Evolutionary conservation across 495 filamentous ascomycete species (phyloP), one percentile per base, ranked within the genome.

Genomic region (Bombardia bombarda): DNA sequence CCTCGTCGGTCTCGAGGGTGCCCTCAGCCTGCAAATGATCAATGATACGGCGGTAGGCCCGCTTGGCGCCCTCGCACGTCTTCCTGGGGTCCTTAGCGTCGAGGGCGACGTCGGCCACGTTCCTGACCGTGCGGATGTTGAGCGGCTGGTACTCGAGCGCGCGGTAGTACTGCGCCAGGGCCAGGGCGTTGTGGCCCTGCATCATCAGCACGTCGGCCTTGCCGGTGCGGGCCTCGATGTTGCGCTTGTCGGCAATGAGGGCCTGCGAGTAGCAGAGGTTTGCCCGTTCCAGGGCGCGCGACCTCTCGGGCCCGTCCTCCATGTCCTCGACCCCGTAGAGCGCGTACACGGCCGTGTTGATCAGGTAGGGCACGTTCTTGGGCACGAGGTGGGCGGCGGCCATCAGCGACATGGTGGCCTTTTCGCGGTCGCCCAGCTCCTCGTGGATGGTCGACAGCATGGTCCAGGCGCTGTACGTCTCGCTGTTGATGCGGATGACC

Each of bases 401-500:
- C 46, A 84, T 77, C 23, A 84, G 62, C 44, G 83, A 84, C 17
- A 71, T 73, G 24, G 88, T 56, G 9, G 84, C 77, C 40, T 84
- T 78, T 43, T 82, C 73, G 31, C 74, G 70, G 33, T 87, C 71
- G 3, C 82, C 84, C 48, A 80, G 70, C 42, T 82, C 78, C 30
- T 79, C 58, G 52, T 84, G 79, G 36, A 90, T 79, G 23, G 87
- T 77, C 0, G 85, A 82, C 9, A 92, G 59, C 22, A 90, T 60
- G 16, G 75, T 78, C 74, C 90, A 88, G 21, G 88, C 83, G 17
- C 77, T 70, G 47, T 84, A 83, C 42, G 88, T 86, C 57, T 94
- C 89, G 12, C 85, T 84, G 55, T 95, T 94, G 51, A 82, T 73
- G 43, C 84, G 76, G 40, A 94, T 80, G 9, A 88, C 84, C 53